Conservation (phyloP, 2,329 filamentous ascomycete species). For the Claviceps arundinis region DNA sequence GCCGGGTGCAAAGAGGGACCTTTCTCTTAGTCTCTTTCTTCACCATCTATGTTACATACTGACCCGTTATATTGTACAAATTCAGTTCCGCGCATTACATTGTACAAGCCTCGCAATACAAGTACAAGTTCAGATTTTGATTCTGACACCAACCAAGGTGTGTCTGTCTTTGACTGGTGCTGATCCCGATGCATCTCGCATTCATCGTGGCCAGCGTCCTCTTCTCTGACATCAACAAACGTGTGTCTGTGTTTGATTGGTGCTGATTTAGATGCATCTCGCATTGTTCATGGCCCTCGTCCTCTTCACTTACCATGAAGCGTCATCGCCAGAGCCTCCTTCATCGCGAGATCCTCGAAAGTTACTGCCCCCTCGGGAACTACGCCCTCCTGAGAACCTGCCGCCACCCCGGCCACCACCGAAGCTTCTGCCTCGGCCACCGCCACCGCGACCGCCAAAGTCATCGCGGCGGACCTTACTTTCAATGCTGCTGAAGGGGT, state of each 20-base stretch:
- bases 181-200: not conserved
- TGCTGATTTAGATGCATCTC: not conserved
- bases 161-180: not conserved
- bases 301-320: conserved; percentile 1
- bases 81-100: not conserved
- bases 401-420: conserved; percentile 7
- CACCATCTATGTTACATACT: conserved; percentile 1
- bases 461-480: conserved; percentile 15
- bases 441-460: conserved; percentile 10
- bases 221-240: not conserved
- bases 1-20: not conserved
- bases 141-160: not conserved
- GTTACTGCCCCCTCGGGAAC: not conserved
- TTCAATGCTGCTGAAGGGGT: conserved; percentile 17
- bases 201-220: not conserved
- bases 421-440: conserved; percentile 9
- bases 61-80: conserved; percentile 3
- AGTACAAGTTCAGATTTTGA: not conserved
- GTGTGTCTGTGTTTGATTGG: not conserved
- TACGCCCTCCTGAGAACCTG: not conserved
- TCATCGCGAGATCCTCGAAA: not conserved
- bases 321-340: not conserved
- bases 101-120: not conserved
- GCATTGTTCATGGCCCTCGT: not conserved
- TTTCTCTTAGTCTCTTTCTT: not conserved